Evolutionary conservation across 441 rosid species (phyloP).

Genomic region (Brassica balearica): DNA sequence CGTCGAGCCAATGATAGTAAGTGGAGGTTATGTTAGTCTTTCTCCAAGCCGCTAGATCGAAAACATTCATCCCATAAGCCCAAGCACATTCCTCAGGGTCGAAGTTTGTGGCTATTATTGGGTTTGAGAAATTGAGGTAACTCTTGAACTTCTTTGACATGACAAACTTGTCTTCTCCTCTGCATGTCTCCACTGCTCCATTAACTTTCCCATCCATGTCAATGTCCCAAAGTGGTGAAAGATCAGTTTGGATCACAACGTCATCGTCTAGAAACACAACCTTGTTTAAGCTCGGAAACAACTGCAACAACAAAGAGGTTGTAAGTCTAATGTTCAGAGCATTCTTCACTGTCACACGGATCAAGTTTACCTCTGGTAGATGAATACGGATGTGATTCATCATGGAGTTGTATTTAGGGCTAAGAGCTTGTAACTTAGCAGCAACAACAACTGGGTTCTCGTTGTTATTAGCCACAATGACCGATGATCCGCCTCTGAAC

Average conservation of each 20-base stretch:
- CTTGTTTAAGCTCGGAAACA: conserved; percentile 90
- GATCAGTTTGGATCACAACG: conserved; percentile 90
- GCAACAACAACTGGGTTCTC: conserved; percentile 86
- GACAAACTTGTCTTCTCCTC: conserved; percentile 78
- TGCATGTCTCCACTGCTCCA: conserved; percentile 91
- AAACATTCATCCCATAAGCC: conserved; percentile 98
- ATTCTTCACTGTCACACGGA: not conserved
- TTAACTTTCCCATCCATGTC: conserved; percentile 91
- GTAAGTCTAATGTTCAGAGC: not conserved
- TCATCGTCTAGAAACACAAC: conserved; percentile 94
- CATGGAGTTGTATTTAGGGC: conserved; percentile 89
- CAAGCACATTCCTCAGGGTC: conserved; percentile 88
- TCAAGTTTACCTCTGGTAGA: conserved; percentile 76
- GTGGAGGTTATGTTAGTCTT: conserved; percentile 82
- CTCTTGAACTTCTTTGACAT: conserved; percentile 88
- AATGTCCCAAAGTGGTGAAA: conserved; percentile 91
- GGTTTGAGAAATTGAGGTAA: conserved; percentile 90
- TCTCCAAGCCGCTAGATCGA: conserved; percentile 89
- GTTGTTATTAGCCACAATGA: conserved; percentile 65
- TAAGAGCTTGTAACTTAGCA: conserved; percentile 90
- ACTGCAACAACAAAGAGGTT: conserved; percentile 49
- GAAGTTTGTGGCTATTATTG: conserved; percentile 63
- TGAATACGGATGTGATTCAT: conserved; percentile 95
- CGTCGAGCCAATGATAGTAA: conserved; percentile 86
- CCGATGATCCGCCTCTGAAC: conserved; percentile 92